A percentile compares a stretch with the other conserved stretches of the same genome.
Evolutionary conservation across 2,329 filamentous ascomycete genomes (phyloP).

Genomic region (Colletotrichum destructivum): DNA sequence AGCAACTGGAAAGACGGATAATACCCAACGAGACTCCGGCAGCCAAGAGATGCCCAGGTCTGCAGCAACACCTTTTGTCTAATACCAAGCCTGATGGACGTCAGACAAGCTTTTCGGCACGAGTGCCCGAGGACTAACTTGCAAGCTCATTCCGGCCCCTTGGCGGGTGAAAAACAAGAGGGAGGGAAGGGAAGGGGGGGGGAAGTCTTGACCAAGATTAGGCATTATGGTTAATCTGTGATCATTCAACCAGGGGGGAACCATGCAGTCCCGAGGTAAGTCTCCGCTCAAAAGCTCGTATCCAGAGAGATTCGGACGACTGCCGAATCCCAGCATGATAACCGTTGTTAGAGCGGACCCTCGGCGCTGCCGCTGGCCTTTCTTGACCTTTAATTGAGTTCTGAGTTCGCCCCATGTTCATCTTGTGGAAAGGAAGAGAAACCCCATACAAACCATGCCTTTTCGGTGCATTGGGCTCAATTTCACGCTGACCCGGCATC

Average conservation of each 20-base stretch:
- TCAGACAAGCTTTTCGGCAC: conserved; percentile 32
- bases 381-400: not conserved
- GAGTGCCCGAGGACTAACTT: not conserved
- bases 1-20: too few relatives aligned
- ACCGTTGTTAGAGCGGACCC: too few relatives aligned
- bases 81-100: conserved; percentile 6
- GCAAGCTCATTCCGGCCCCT: not conserved
- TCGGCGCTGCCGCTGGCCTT: not conserved
- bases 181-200: too few relatives aligned
- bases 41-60: not conserved
- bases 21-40: not conserved
- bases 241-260: not conserved
- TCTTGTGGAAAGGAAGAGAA: too few relatives aligned
- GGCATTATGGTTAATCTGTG: conserved; percentile 12
- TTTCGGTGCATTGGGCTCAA: conserved; percentile 18
- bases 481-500: conserved; percentile 5
- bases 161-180: not conserved
- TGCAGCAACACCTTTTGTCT: not conserved
- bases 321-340: conserved; percentile 10
- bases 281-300: conserved; percentile 32
- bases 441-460: not conserved
- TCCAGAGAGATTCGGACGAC: conserved; percentile 28
- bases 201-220: not conserved
- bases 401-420: too few relatives aligned
- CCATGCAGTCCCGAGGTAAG: not conserved